Percentiles rank a stretch among this genome's conserved stretches.
phyloP scores from a whole-genome alignment of 1,284 basidiomycete species.

The Cryptococcus hybrid region DNA sequence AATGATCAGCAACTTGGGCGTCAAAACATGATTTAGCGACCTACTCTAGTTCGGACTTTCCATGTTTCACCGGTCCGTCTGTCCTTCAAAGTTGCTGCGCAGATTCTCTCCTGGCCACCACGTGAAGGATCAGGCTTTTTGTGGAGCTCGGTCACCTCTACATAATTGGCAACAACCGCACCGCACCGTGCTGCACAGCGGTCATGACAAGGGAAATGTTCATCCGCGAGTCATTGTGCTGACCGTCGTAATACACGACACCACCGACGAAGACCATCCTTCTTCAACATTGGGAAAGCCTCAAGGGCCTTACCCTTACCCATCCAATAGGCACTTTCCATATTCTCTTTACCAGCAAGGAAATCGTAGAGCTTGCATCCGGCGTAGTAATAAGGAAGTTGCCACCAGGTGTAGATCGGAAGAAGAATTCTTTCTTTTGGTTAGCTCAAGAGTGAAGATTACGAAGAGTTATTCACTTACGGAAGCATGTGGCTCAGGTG shows the following conservation, averaged over 20 bases:
- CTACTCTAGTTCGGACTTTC: constrained; percentile 75
- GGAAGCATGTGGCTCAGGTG: constrained; percentile 91
- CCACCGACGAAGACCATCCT: constrained; percentile 90
- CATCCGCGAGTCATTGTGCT: constrained; percentile 99
- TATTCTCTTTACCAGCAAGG: constrained; percentile 93
- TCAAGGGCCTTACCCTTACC: constrained; percentile 89
- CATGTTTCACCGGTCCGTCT: constrained; percentile 79
- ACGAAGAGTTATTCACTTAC: constrained; percentile 20
- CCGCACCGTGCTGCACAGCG: constrained; percentile 89
- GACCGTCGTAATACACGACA: constrained; percentile 96
- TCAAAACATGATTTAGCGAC: constrained; percentile 7
- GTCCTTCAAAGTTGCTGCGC: constrained; percentile 77
- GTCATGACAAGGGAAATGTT: constrained; percentile 93
- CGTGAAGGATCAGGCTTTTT: constrained; percentile 58
- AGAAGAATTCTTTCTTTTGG: constrained; percentile 41
- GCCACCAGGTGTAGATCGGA: constrained; percentile 73
- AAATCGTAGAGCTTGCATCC: constrained; percentile 98
- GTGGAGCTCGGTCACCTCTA: constrained; percentile 76
- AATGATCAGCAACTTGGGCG: not conserved
- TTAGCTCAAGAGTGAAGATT: not conserved
- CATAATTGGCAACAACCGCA: constrained; percentile 88
- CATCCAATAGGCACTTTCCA: constrained; percentile 95
- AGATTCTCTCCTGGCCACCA: constrained; percentile 61
- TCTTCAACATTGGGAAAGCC: constrained; percentile 94
- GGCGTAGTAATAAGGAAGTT: constrained; percentile 92